Percentiles rank a stretch among this genome's conserved stretches.
Conservation (phyloP, 768 basidiomycete genomes). For the Kwoniella dejecticola region DNA sequence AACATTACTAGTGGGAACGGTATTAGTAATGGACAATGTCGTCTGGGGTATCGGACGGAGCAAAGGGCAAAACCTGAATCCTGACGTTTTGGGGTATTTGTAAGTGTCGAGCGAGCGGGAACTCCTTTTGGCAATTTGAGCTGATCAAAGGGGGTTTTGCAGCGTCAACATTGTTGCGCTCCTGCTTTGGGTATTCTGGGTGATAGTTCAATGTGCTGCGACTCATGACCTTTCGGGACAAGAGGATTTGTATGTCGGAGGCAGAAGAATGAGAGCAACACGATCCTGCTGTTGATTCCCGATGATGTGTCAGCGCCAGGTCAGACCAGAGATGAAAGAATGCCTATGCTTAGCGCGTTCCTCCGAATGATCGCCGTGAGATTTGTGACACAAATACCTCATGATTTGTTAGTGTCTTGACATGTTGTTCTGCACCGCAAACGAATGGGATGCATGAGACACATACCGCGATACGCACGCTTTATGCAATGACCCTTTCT, state of each 20-base stretch:
- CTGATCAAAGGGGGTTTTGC: not conserved
- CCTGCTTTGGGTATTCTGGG: constrained; percentile 26
- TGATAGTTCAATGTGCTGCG: constrained; percentile 13
- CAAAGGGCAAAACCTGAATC: constrained; percentile 16
- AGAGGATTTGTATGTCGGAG: constrained; percentile 10
- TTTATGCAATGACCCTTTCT: too few species aligned
- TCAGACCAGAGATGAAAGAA: not conserved
- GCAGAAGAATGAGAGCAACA: not conserved
- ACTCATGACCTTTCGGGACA: constrained; percentile 16
- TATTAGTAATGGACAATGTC: constrained; percentile 16
- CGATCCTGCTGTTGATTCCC: not conserved
- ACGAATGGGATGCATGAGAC: too few species aligned
- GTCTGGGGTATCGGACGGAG: constrained; percentile 12
- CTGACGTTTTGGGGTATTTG: constrained; percentile 33
- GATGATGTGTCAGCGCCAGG: constrained; percentile 4
- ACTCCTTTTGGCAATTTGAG: too few species aligned
- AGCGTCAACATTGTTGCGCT: constrained; percentile 31
- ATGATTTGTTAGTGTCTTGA: too few species aligned
- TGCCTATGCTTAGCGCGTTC: not conserved
- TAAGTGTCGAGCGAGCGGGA: too few species aligned
- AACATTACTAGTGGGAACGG: not conserved
- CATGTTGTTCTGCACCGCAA: too few species aligned
- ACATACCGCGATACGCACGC: too few species aligned
- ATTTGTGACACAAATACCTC: too few species aligned
- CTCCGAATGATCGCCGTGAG: too few species aligned